Evolutionary conservation across 768 basidiomycete genomes (phyloP).

Genomic region (Cystofilobasidium macerans): DNA sequence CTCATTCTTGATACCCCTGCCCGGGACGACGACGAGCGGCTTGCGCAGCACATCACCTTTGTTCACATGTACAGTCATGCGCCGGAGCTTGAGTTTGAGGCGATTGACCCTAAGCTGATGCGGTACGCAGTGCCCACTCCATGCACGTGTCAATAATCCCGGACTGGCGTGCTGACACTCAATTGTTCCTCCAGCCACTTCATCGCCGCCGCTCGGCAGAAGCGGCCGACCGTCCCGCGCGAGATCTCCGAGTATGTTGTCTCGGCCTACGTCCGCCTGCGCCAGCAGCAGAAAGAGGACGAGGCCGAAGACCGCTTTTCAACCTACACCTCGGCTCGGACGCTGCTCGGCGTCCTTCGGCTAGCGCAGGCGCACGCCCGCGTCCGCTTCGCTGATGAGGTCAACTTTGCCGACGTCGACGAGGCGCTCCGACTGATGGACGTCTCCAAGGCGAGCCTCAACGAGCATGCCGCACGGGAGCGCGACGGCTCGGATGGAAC

Average conservation of each 20-base stretch:
- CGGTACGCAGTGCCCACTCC: no score
- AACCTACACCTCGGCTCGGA: conserved; percentile 90
- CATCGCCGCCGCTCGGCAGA: conserved; percentile 78
- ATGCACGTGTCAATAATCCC: neutral
- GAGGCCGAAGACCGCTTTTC: conserved; percentile 77
- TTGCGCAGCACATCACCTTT: conserved; percentile 93
- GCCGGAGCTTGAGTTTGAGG: conserved; percentile 70
- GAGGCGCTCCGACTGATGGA: conserved; percentile 96
- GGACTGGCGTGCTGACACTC: conserved; percentile 14
- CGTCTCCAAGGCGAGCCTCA: conserved; percentile 81
- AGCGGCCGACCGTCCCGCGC: conserved; percentile 78
- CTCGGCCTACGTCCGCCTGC: conserved; percentile 86
- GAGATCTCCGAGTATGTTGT: conserved; percentile 86
- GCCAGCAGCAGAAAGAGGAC: conserved; percentile 84
- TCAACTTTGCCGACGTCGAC: conserved; percentile 79
- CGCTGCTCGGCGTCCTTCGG: conserved; percentile 84
- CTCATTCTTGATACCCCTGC: conserved; percentile 92
- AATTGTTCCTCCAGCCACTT: conserved; percentile 56
- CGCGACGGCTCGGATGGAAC: conserved; percentile 63
- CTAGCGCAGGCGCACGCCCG: conserved; percentile 90
- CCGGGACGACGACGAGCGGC: conserved; percentile 85
- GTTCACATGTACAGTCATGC: conserved; percentile 95
- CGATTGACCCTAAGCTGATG: conserved; percentile 77
- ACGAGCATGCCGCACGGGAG: conserved; percentile 57
- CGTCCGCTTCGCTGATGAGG: conserved; percentile 67